Conservation (phyloP, 257 asterid genomes). For the Solanum appendiculatum region DNA sequence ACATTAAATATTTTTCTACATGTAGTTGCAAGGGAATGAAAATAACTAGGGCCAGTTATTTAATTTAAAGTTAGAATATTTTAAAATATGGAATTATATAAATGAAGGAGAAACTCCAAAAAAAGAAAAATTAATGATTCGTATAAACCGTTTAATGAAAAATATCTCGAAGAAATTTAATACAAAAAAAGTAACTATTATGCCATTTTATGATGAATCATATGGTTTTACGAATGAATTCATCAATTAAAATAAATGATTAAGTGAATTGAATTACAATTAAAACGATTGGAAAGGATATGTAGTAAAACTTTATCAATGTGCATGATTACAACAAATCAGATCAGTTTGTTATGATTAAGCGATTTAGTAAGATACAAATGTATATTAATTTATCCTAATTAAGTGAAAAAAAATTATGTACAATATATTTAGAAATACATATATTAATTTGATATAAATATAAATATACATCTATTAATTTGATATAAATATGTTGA, state of each 20-base stretch:
- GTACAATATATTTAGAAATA: too few relatives aligned
- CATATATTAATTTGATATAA: too few relatives aligned
- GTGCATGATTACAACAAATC: not conserved
- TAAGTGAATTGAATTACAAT: too few relatives aligned
- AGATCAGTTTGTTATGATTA: not conserved
- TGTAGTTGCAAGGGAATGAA: not conserved
- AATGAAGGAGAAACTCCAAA: not conserved
- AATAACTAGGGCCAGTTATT: not conserved
- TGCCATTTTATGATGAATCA: not conserved
- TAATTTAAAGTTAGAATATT: not conserved
- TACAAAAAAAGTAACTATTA: too few relatives aligned
- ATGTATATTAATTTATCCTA: not conserved
- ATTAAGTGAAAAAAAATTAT: too few relatives aligned
- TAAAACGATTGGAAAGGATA: too few relatives aligned
- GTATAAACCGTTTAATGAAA: not conserved
- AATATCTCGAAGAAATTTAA: not conserved
- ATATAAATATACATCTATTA: too few relatives aligned
- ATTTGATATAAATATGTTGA: not conserved
- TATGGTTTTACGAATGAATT: not conserved
- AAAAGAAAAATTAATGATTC: not conserved
- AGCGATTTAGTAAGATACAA: not conserved
- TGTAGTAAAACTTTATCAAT: not conserved
- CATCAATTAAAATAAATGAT: too few relatives aligned
- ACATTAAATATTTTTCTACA: not conserved
- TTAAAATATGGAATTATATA: not conserved